phyloP scores from a whole-genome alignment of 768 basidiomycete species.

The Boletus speciosus region DNA sequence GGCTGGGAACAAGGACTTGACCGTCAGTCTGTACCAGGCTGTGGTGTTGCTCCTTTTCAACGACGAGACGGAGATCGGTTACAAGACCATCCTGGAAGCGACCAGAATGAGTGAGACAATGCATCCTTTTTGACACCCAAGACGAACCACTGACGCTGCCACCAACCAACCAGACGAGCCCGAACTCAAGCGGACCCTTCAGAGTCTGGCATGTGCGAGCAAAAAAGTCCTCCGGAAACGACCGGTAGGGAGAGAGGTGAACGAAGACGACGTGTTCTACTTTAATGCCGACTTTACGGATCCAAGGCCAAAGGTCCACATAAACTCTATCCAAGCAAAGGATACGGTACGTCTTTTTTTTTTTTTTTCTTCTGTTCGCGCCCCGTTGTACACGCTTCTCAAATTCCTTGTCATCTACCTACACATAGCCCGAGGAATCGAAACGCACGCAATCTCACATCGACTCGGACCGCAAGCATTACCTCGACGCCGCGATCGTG shows the following conservation, averaged over 20 bases:
- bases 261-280: constrained; percentile 69
- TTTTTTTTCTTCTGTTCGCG: neutral
- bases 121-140: neutral
- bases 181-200: constrained; percentile 80
- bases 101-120: constrained; percentile 65
- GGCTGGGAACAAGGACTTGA: constrained; percentile 74
- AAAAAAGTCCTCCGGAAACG: constrained; percentile 83
- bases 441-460: constrained; percentile 78
- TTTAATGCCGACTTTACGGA: constrained; percentile 86
- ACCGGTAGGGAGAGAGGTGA: constrained; percentile 74
- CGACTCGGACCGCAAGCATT: constrained; percentile 80
- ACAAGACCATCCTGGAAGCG: constrained; percentile 61
- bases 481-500: constrained; percentile 93
- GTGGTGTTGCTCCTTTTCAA: constrained; percentile 88
- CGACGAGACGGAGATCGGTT: constrained; percentile 54
- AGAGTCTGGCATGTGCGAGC: constrained; percentile 89
- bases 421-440: constrained; percentile 69
- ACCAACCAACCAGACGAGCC: constrained; percentile 47
- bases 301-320: constrained; percentile 74
- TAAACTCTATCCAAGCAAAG: constrained; percentile 94
- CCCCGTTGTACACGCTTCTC: too few relatives aligned
- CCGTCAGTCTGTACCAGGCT: constrained; percentile 88
- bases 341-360: constrained; percentile 61
- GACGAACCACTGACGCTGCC: neutral
- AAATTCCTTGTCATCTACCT: neutral